Evolutionary conservation across 345 rosid genomes (phyloP).

Genomic region (Rhodamnia argentea): DNA sequence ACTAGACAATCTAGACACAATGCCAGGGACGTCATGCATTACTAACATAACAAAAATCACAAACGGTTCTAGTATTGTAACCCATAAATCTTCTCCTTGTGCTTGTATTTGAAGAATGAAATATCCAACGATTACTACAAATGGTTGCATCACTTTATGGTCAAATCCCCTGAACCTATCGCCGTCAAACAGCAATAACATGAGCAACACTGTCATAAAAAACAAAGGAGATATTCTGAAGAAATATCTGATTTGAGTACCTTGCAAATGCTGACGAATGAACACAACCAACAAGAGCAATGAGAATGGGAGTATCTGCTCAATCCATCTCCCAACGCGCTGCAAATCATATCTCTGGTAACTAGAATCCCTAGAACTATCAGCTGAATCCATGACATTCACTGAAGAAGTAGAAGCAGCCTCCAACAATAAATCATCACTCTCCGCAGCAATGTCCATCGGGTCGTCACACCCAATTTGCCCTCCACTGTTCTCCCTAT

Average conservation of each 20-base stretch:
- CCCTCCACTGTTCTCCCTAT: not conserved
- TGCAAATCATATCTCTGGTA: slow-evolving; percentile 47
- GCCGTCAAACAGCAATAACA: not conserved
- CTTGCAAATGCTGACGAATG: slow-evolving; percentile 60
- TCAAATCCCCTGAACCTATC: not conserved
- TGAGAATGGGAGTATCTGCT: slow-evolving; percentile 47
- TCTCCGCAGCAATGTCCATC: slow-evolving; percentile 1
- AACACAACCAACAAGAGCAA: slow-evolving; percentile 42
- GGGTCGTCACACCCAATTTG: not conserved
- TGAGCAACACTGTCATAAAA: not conserved
- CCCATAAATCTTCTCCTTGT: not conserved
- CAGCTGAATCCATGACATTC: slow-evolving; percentile 3
- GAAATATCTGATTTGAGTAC: slow-evolving; percentile 9
- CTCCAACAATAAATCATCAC: slow-evolving; percentile 3
- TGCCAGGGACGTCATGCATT: not conserved
- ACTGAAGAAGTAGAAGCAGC: slow-evolving; percentile 3
- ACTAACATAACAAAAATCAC: not conserved
- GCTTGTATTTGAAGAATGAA: not conserved
- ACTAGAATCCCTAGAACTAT: slow-evolving; percentile 13
- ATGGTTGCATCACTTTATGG: not conserved
- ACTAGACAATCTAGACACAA: not conserved
- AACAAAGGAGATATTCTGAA: not conserved
- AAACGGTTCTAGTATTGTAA: not conserved
- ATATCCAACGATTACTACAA: not conserved
- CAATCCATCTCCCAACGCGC: slow-evolving; percentile 41